Evolutionary conservation across 2,329 filamentous ascomycete species (phyloP), one percentile per base, ranked within the genome.

Genomic region (Cytospora paraplurivora): DNA sequence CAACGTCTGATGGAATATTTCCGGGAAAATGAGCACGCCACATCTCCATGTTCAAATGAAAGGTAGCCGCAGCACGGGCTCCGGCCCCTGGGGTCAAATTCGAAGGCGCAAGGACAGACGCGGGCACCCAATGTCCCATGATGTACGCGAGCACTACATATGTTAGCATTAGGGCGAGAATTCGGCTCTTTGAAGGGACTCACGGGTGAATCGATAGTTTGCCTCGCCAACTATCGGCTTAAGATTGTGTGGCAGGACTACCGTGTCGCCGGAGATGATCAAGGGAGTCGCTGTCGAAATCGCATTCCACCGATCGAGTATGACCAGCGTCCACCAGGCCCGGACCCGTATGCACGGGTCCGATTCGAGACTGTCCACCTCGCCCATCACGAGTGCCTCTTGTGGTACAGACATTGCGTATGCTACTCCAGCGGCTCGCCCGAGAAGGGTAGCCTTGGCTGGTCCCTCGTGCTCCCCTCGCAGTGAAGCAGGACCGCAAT

Each of bases 271-370:
- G 1, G 84, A 85, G 63, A 92, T 85, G 63, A 88, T 79, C 13
- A 85, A 70, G 4, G 88, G 85, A 66, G 82, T 85, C 13, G 84
- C 85, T 5, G 84, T 88, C 27, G 85, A 87, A n/a, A 86, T 82
- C 4, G 89, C 87, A 71, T 91, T 86, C 88, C 88, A 92, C 17
- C 88, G 83, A 70, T 92, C 89, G 67, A 92, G 82, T 67, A 89
- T 81, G 53, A 91, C 83, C 38, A 92, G 76, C 15, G 86, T 85
- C 86, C 88, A 91, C 89, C 89, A 92, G 19, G 88, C 82, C 51
- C 88, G 82, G 57, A 87, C 78, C 1, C 82, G 82, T 4, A 91
- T 76, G 19, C 85, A 84, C 56, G 87, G 85, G 52, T 88, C 85
- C 21, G 82, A 83, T 71, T 91, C 86, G 2, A 77, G 71, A 59